A percentile compares a stretch with the other conserved stretches of the same genome.
Conservation (phyloP, 768 basidiomycete species). For the Xerocomellus intermedius region DNA sequence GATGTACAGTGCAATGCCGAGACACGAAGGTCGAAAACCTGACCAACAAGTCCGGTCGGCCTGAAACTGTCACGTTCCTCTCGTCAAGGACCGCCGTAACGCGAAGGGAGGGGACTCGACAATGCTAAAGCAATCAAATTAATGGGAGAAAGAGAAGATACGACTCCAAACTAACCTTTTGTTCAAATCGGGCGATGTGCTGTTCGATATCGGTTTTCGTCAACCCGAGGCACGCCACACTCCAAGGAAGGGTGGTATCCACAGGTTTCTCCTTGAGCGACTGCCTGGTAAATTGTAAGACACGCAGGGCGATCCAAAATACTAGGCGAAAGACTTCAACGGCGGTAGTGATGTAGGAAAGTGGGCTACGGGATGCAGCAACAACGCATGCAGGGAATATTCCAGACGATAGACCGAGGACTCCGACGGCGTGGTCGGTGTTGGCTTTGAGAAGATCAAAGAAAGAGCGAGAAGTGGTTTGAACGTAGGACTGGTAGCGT, state of each 20-base stretch:
- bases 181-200: constrained; percentile 26
- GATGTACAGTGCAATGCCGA: constrained; percentile 35
- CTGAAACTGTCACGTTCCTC: constrained; percentile 54
- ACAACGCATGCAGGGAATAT: constrained; percentile 54
- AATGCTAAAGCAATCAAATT: constrained; percentile 8
- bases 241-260: constrained; percentile 41
- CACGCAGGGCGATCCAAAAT: constrained; percentile 52
- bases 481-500: constrained; percentile 49
- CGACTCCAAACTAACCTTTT: constrained; percentile 12
- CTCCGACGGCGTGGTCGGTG: constrained; percentile 32
- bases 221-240: constrained; percentile 39
- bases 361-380: constrained; percentile 39
- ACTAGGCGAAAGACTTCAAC: constrained; percentile 50
- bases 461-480: constrained; percentile 24
- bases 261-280: constrained; percentile 18
- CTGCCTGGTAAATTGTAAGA: constrained; percentile 32
- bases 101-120: constrained; percentile 32
- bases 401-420: constrained; percentile 58
- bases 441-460: constrained; percentile 35
- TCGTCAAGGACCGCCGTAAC: constrained; percentile 53
- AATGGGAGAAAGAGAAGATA: neutral
- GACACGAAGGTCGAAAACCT: constrained; percentile 42
- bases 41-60: constrained; percentile 49
- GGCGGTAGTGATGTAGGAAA: constrained; percentile 43
- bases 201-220: constrained; percentile 23